A percentile compares a stretch with the other conserved stretches of the same genome.
phyloP scores from a whole-genome alignment of 306 rosid genomes.

The Lotus japonicus region DNA sequence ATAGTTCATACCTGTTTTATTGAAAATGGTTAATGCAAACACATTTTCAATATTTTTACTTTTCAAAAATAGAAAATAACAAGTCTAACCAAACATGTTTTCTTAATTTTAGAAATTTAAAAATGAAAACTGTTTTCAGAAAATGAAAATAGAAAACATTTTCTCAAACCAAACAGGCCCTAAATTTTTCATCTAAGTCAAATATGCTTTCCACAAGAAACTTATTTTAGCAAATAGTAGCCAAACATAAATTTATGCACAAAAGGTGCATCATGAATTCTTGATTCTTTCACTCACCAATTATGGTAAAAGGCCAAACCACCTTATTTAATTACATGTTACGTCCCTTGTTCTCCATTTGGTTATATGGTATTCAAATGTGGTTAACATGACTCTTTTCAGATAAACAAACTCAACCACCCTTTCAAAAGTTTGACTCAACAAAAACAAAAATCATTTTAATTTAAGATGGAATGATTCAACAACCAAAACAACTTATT shows the following conservation, averaged over 20 bases:
- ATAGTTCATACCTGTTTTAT: too few relatives aligned
- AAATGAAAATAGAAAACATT: too few relatives aligned
- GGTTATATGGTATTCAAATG: not conserved
- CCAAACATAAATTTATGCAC: not conserved
- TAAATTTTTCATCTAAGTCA: not conserved
- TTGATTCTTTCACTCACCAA: not conserved
- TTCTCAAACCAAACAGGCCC: too few relatives aligned
- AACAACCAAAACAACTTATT: slow-evolving; percentile 24
- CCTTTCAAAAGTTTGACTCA: not conserved
- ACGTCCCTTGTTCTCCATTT: not conserved
- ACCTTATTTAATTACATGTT: too few relatives aligned
- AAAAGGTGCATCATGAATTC: not conserved
- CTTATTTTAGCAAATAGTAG: not conserved
- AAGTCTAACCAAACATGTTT: too few relatives aligned
- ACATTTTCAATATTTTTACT: too few relatives aligned
- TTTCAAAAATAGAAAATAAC: too few relatives aligned
- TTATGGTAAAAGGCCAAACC: not conserved
- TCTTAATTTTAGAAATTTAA: too few relatives aligned
- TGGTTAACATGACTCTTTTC: not conserved
- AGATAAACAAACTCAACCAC: slow-evolving; percentile 16
- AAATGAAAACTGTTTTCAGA: too few relatives aligned
- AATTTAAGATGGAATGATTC: slow-evolving; percentile 13
- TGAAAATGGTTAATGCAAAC: too few relatives aligned
- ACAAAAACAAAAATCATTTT: not conserved
- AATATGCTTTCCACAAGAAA: not conserved